Percentiles rank a stretch among this genome's conserved stretches.
phyloP scores from a whole-genome alignment of 176 grass and related monocot genomes.

The Musa acuminata region DNA sequence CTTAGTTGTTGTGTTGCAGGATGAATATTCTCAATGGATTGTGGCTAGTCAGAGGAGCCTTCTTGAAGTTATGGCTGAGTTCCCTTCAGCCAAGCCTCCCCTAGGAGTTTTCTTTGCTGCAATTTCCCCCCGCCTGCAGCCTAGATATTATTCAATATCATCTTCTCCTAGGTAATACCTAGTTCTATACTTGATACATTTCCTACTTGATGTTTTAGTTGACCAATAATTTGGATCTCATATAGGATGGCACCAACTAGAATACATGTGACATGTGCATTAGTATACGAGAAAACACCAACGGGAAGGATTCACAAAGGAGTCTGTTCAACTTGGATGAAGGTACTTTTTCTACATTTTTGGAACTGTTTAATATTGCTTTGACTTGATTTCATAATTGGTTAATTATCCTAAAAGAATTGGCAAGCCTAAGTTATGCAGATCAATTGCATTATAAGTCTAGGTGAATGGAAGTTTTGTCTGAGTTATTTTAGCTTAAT shows the following conservation, averaged over 20 bases:
- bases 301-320: slow-evolving; percentile 85
- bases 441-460: neutral
- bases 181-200: slow-evolving; percentile 2
- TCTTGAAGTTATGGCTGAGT: slow-evolving; percentile 79
- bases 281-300: slow-evolving; percentile 59
- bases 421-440: neutral
- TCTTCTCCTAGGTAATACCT: slow-evolving; percentile 68
- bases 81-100: slow-evolving; percentile 84
- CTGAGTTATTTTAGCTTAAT: neutral
- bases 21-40: slow-evolving; percentile 95
- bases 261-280: slow-evolving; percentile 83
- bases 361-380: neutral
- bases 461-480: neutral
- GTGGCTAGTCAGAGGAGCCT: slow-evolving; percentile 84
- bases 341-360: slow-evolving; percentile 39
- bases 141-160: slow-evolving; percentile 96
- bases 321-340: slow-evolving; percentile 95
- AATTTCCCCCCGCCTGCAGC: slow-evolving; percentile 75
- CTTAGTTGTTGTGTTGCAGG: slow-evolving; percentile 35
- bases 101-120: slow-evolving; percentile 95
- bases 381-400: neutral
- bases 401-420: neutral
- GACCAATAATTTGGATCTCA: slow-evolving; percentile 17
- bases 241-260: slow-evolving; percentile 67
- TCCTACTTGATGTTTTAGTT: slow-evolving; percentile 11